Evolutionary conservation across 2,329 filamentous ascomycete genomes (phyloP), one percentile per base, ranked within the genome.

Genomic region (Huntiella abstrusa): DNA sequence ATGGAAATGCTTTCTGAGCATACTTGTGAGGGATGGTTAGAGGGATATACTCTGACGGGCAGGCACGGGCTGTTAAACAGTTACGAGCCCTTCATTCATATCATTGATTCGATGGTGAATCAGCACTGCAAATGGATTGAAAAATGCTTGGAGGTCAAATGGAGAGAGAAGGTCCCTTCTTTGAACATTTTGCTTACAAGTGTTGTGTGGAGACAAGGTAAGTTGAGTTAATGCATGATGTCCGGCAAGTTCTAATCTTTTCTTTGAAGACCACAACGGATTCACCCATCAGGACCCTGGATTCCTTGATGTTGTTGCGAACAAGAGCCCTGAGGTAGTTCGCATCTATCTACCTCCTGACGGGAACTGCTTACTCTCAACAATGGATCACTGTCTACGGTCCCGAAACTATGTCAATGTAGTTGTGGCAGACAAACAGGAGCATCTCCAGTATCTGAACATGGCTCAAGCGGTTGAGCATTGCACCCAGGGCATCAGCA

Each of bases 1-100:
- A 86, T 87, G 79, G 82, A 87, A 59, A 86, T 86, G 58, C 70
- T 87, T n/a, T 82, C 76, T 13, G 82, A 87, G 60, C 82, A 87
- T 57, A 86, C 80, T 12, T 75, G 73, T 50, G 81, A 87, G 59
- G 82, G 80, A 19, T 87, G 81, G 81, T 67, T 87, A 12, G 81
- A 87, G 63, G 82, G 82, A 3, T 87, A 86, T 57, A 62, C 83
- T 37, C 67, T 87, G 2, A 83, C 75, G 46, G 82, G 82, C 22
- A 71, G 82, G 4, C 81, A 86, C 53, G 81, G 82, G 10, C 58
- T 87, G 49, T 70, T 87, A 49, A 86, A 85, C 68, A 81, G 76
- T 57, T 87, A 87, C 62, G 82, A 87, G 59, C 80, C 81, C 0
- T 87, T 87, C 57, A 82, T 86, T 49, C 80, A 86, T 56, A 75